These are phyloP conservation scores for Alnus rubra DNA, from an alignment of 306 rosid genomes.

Conservation along the genomic window DNA sequence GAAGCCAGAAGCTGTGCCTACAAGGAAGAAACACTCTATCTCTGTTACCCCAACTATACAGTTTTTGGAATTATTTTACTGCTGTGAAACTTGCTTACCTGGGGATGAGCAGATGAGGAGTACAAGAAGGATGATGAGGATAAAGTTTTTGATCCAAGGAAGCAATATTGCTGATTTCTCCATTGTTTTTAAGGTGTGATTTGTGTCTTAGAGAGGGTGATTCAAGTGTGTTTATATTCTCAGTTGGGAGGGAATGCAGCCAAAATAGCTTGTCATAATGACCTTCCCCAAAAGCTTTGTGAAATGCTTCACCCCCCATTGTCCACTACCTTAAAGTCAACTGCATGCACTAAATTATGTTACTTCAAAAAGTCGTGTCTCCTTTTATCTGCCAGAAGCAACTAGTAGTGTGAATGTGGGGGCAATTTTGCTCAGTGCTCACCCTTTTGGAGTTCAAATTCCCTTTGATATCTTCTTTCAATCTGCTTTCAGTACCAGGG, in stretches of 20 bases:
- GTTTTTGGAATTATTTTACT: not conserved
- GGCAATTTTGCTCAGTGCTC: slow-evolving; percentile 26
- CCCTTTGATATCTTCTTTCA: slow-evolving; percentile 9
- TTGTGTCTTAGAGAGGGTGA: slow-evolving; percentile 4
- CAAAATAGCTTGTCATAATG: slow-evolving; percentile 39
- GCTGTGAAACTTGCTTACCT: slow-evolving; percentile 25
- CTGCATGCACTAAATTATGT: slow-evolving; percentile 27
- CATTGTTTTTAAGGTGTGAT: not conserved
- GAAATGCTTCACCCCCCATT: slow-evolving; percentile 15
- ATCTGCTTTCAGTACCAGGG: not conserved
- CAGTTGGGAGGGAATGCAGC: slow-evolving; percentile 38
- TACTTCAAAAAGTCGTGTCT: slow-evolving; percentile 3
- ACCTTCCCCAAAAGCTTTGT: slow-evolving; percentile 29
- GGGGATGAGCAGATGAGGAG: slow-evolving; percentile 17
- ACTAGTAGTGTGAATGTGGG: slow-evolving; percentile 15
- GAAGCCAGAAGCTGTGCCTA: slow-evolving; percentile 15
- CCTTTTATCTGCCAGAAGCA: slow-evolving; percentile 20
- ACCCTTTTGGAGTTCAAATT: slow-evolving; percentile 31
- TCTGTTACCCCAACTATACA: not conserved
- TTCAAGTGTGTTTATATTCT: slow-evolving; percentile 30
- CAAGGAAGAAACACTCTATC: not conserved
- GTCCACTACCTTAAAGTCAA: slow-evolving; percentile 36
- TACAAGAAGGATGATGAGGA: slow-evolving; percentile 33
- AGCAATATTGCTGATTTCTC: not conserved
- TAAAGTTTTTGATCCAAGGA: slow-evolving; percentile 36